Evolutionary conservation across 1,139 yeast genomes (phyloP), one percentile per base, ranked within the genome.

Genomic region (Candida sp.): DNA sequence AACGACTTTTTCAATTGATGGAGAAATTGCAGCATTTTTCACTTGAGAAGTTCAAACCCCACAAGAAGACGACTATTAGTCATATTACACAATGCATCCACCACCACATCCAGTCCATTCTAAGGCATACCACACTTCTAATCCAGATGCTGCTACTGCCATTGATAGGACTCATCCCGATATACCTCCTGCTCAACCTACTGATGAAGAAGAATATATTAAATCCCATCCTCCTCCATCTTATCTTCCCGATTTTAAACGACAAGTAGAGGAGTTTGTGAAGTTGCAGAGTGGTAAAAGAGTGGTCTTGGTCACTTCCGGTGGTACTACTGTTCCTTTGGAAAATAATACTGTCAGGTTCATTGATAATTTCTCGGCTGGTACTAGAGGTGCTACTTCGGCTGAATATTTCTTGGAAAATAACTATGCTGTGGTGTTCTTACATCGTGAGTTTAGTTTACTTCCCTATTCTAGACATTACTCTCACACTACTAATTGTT

Each of bases 311-410:
- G 95, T 93, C 3, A 93, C 98, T 0, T 83, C 93, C 8, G 99
- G 99, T n/a, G 99, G 99, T 30, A 93, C 99, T 1, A 91, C 98
- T 0, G 99, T 95, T 0, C 99, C 99, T 0, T 70, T 93, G 51
- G 99, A 93, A 57, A 90, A 90, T 64, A 93, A 95, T 58, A 95
- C 99, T 0, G 99, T 93, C 15, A 68, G 99, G 45, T 93, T 93
- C 64, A 90, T 93, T 58, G 99, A 93, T 63, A 93, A 93, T 60
- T 95, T 95, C 63, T 85, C 96, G 54, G 98, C 98, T 23, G 99
- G 99, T 22, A 93, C 98, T 1, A 79, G 99, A 64, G 99, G 99
- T 44, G 96, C 99, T 7, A 84, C 97, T 0, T 84, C 95, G 34
- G 96, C 98, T 4, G 99, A 93, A 63, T 85, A 88, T 60, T 88